Percentiles rank a stretch among this genome's conserved stretches.
These are phyloP conservation scores for Fusarium nisikadoi DNA, from an alignment of 2,329 filamentous ascomycete genomes.

Conservation along the genomic window DNA sequence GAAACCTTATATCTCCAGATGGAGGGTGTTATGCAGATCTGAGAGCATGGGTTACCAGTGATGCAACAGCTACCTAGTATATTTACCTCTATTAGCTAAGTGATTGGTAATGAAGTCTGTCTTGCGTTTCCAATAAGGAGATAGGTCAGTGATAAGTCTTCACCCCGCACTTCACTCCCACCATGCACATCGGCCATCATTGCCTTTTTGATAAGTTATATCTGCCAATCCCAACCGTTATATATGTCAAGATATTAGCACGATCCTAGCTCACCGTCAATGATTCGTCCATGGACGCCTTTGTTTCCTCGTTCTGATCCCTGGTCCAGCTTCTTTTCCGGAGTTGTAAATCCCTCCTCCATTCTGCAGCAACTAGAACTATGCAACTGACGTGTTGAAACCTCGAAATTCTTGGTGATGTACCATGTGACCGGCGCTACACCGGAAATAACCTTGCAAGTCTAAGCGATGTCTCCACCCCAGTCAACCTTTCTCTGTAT, in stretches of 20 bases:
- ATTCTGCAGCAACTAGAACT: fast-evolving
- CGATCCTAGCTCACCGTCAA: background rate
- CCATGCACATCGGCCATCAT: background rate
- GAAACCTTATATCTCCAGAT: background rate
- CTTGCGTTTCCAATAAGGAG: too few species aligned
- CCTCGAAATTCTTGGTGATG: fast-evolving
- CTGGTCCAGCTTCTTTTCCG: fast-evolving
- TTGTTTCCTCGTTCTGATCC: fast-evolving
- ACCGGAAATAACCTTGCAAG: fast-evolving
- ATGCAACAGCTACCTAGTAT: too few species aligned
- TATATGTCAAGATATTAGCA: background rate
- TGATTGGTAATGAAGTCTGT: too few species aligned
- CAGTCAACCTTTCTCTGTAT: background rate
- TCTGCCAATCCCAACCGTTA: background rate
- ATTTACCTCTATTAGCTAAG: too few species aligned
- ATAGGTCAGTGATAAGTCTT: background rate
- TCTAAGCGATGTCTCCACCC: fast-evolving
- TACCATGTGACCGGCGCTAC: fast-evolving
- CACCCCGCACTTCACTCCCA: background rate
- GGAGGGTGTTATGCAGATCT: background rate
- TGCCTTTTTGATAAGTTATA: fast-evolving
- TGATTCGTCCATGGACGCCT: fast-evolving
- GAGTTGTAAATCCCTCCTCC: too few species aligned
- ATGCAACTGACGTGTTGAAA: background rate
- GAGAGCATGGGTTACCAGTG: too few species aligned